Evolutionary conservation across 768 basidiomycete species (phyloP).

Genomic region (Phaffia tasmanica): DNA sequence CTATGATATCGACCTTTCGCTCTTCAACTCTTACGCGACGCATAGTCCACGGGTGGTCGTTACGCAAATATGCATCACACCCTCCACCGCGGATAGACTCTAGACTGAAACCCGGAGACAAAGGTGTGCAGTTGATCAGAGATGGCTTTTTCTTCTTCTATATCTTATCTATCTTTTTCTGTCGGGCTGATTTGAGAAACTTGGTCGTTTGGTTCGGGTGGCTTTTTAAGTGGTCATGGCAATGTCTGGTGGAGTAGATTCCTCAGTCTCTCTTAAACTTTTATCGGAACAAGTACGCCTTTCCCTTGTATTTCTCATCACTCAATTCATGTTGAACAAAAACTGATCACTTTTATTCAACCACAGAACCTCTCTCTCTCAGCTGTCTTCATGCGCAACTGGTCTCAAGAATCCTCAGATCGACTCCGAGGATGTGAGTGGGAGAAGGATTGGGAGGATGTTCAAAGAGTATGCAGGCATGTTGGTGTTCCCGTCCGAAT

Average conservation of each 20-base stretch:
- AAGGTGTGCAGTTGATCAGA: too few species aligned
- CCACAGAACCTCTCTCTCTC: conserved; percentile 65
- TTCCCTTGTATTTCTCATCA: conserved; percentile 1
- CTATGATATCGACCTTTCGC: too few species aligned
- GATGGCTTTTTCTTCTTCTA: too few species aligned
- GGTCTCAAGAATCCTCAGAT: conserved; percentile 43
- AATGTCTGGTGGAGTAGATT: conserved; percentile 95
- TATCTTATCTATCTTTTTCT: too few species aligned
- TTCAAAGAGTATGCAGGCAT: conserved; percentile 61
- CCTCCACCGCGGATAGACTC: too few species aligned
- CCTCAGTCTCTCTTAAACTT: conserved; percentile 72
- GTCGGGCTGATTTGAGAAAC: too few species aligned
- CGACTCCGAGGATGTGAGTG: conserved; percentile 65
- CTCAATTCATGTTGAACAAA: background rate
- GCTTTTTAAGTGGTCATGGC: conserved; percentile 60
- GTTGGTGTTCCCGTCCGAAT: conserved; percentile 61
- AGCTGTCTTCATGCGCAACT: conserved; percentile 91
- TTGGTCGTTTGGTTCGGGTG: too few species aligned
- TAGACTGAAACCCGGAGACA: too few species aligned
- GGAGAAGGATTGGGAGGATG: conserved; percentile 91
- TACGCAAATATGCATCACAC: too few species aligned
- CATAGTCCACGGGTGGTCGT: too few species aligned
- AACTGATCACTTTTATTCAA: background rate
- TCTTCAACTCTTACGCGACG: too few species aligned
- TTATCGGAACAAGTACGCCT: conserved; percentile 41